Conservation (phyloP, 108 stramenopile species). For the Cyclostephanos tholiformis region DNA sequence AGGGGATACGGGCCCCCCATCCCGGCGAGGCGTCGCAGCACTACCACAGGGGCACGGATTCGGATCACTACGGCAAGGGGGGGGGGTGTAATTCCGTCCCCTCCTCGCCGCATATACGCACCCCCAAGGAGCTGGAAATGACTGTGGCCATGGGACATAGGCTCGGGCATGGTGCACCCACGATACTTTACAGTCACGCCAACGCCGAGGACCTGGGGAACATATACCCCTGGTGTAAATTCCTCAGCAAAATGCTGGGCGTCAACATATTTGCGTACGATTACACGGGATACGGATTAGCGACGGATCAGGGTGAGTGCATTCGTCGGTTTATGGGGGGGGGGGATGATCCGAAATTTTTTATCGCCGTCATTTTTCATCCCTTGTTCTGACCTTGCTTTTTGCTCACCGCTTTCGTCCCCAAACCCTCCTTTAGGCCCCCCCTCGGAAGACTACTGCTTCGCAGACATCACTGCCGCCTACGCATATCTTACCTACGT, state of each 20-base stretch:
- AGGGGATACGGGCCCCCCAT: slow-evolving; percentile 42
- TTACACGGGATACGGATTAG: slow-evolving; percentile 96
- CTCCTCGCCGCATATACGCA: slow-evolving; percentile 51
- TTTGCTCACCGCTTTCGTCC: not conserved
- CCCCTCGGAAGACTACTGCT: slow-evolving; percentile 91
- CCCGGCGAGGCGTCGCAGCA: slow-evolving; percentile 37
- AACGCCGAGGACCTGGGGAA: slow-evolving; percentile 96
- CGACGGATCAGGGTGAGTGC: slow-evolving; percentile 75
- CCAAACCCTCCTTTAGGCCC: slow-evolving; percentile 45
- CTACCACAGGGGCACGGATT: not conserved
- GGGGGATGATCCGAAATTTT: not conserved
- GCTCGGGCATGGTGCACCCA: slow-evolving; percentile 55
- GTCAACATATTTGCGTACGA: slow-evolving; percentile 98
- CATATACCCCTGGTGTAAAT: slow-evolving; percentile 92
- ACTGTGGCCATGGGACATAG: slow-evolving; percentile 11
- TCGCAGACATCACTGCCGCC: slow-evolving; percentile 92
- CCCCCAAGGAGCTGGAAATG: slow-evolving; percentile 50
- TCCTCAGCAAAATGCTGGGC: slow-evolving; percentile 86
- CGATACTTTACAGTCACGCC: slow-evolving; percentile 90
- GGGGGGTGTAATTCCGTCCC: slow-evolving; percentile 5
- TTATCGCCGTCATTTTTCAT: not conserved
- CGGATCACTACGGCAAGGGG: slow-evolving; percentile 1
- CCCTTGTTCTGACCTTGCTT: not conserved
- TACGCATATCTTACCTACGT: slow-evolving; percentile 82
- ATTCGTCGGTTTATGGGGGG: not conserved